Base-by-base conservation (phyloP, 192 early-diverging fungal genomes). In the Pilobolus umbonatus region DNA sequence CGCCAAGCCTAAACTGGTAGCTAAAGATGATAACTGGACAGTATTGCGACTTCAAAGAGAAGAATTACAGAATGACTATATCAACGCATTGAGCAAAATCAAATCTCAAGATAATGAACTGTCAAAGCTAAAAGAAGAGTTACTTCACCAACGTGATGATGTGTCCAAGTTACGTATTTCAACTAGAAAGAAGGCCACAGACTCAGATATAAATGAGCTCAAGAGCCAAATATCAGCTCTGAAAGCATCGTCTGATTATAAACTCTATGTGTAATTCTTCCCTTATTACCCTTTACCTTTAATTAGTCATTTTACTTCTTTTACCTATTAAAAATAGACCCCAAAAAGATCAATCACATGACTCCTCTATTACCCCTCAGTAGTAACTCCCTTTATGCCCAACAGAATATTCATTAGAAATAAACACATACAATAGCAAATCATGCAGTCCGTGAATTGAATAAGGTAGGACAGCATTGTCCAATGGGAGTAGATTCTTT, bases 181-280 rank as follows among this genome's bases (percentile, higher is more conserved):
- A 28, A 45, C 24, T 44, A 36, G 55, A 57, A 51, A 61, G 62
- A 62, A 49, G 8, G 72, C 80, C 28, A 85, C 89, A 59, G 70
- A 72, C 11, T 80, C 77, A 38, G 77, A 72, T 15, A 78, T 86
- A 15, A 62, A 74, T 14, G 84, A 79, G 22, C 75, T 93, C 19
- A 80, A 82, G 67, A 86, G 87, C 48, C 87, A 93, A 69, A 87
- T 89, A 40, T 76, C 83, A 29, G 76, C 76, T 32, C 70, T 91
- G 21, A 74, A 80, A 52, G 85, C 88, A 15, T 36, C 40, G 15
- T 43, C 55, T 28, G 38, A 43, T 38, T 56, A 56, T 30, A 43
- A 39, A 43, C 40, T 43, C 28, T 39, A 24, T 56, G 38, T 56
- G 35, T 25, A 56, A 56, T 43, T 25, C 14, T 47, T 28, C 15